Evolutionary conservation across 306 rosid species (phyloP), one percentile per base, ranked within the genome.

Genomic region (Rubus idaeus): DNA sequence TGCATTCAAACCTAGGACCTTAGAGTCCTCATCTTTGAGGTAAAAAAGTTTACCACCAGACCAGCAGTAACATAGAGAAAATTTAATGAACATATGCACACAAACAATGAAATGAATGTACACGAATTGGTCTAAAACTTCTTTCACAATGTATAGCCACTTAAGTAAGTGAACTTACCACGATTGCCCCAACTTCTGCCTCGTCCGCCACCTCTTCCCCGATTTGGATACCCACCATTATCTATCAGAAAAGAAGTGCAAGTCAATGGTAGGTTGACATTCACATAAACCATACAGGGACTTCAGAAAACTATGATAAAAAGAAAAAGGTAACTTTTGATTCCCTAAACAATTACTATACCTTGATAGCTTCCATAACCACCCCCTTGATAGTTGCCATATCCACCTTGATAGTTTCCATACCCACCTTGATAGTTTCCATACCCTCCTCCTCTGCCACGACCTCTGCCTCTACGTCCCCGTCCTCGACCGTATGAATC

Each of bases 401-500:
- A 75, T 26, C 83, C 81, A 17, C 79, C 84, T 56, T 83, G 84
- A 56, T 79, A 64, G 73, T 77, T 77, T 0, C 86, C 79, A 3
- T 82, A 78, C 16, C 86, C 88, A 51, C 86, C 86, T 75, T 84
- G 86, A 40, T 87, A 79, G 62, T 87, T 77, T 1, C 86, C 90
- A 56, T 90, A 94, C 57, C 98, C 95, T 77, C 96, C 98, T 46
- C 85, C 82, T 83, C 98, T 85, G 55, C 90, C 94, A 91, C 96
- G 86, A 69, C 97, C 98, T 84, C 97, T 87, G 49, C 97, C 97
- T 84, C 98, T 82, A 68, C 92, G 91, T 20, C 96, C 98, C 51
- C 94, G 86, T 4, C 96, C 98, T 64, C 91, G 92, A 46, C 96
- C 93, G 75, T 90, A 92, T 6, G 93, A 86, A 69, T 92, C 98